Evolutionary conservation across 176 grass and related monocot species (phyloP), one percentile per base, ranked within the genome.

Genomic region (Avena insularis): DNA sequence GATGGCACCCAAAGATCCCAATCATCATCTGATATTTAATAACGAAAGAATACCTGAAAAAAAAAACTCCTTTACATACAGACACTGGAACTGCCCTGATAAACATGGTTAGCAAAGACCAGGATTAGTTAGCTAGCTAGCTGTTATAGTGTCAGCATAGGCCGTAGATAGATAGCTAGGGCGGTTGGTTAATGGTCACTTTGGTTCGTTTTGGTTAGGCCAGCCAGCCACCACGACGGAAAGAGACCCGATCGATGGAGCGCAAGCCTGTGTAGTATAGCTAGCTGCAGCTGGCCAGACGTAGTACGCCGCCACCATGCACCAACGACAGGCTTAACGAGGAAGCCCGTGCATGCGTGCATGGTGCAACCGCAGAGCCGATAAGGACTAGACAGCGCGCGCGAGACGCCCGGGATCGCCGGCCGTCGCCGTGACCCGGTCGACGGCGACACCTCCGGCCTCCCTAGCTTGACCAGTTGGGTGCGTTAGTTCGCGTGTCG

Each of bases 161-260:
- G 70, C 8, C 43, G 21, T 23, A 3, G 16, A 40, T 45, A 71
- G 55, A 0, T 38, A 38, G 36, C 1, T 38, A 38, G 36, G 55
- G 60, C 36, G 46, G 89, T 83, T 90, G 79, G 89, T 62, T 82
- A 62, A 73, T 80, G 82, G 66, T 80, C 57, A 74, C 43, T 50
- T 51, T 43, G 45, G 68, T 88, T 53, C 50, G 50, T 53, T 53
- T 75, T 73, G 88, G 71, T 74, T 74, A 74, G 71, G n/a, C 71
- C 68, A 70, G 75, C 66, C 71, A 74, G 77, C 69, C 82, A 85
- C 50, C 83, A 76, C 43, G 33, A 38, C 38, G 38, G 38, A 38
- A 0, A 38, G 38, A 38, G 38, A 38, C 38, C 3, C 38, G 36
- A 38, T 5, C 38, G 38, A 38, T 38, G 38, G 38, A 4, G 38